Evolutionary conservation across 768 basidiomycete species (phyloP), one percentile per base, ranked within the genome.

Genomic region (Leccinum barrowsii): DNA sequence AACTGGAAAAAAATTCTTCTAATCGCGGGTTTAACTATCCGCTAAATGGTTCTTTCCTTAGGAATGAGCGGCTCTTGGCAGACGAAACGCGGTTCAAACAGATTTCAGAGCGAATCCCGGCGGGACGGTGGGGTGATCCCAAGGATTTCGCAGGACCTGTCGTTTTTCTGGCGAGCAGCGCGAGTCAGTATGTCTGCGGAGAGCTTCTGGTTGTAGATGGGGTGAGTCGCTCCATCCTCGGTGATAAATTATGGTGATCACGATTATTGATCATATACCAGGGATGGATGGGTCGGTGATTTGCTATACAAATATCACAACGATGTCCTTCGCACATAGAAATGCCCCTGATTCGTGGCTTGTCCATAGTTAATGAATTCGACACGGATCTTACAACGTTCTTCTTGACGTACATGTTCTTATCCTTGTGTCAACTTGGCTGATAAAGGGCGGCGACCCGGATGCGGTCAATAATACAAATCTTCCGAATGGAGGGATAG

Each of bases 31-130:
- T 40, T 57, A 54, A 21, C 52, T 55, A 55, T 60, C 10, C 42
- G 58, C 53, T 68, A 11, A 67, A 42, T 46, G 26, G 50, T 59
- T 50, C 54, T 60, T 50, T 59, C 60, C 59, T 32, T 71, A 87
- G 85, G 85, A 88, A 87, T 73, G 80, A 82, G 66, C 80, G 80
- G 57, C 76, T 88, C 52, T 78, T 87, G 61, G 76, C 78, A 59
- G 84, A 89, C 73, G 82, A 85, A 32, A 77, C 77, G 37, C 80
- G 86, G 48, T 77, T 78, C 52, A 78, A 79, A 52, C 87, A 89
- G 70, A 89, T 89, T 70, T 80, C 85, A 54, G 87, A 87, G 65
- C 78, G 86, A 47, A 88, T 89, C 54, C 87, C 87, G 21, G 83
- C 83, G 5, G 82, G 80, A 22, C 75, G 87, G 60, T 89, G 87